A percentile compares a stretch with the other conserved stretches of the same genome.
Evolutionary conservation across 106 monocot genomes (phyloP).

Genomic region (Triglochin maritima): DNA sequence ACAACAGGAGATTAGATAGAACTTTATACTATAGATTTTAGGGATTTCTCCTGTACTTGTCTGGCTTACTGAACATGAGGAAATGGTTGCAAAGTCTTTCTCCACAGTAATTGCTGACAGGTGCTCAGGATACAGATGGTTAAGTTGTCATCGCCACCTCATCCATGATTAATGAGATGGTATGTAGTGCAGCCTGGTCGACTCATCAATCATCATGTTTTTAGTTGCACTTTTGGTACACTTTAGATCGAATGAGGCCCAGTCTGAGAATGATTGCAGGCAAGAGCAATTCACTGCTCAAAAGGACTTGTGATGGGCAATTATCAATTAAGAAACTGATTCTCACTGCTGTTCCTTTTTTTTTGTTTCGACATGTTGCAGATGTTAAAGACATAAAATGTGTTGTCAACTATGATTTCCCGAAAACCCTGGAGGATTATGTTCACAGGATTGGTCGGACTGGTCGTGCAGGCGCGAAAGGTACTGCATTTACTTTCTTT

Average conservation of each 20-base stretch:
- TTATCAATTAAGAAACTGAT: no score
- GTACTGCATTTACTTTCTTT: conserved; percentile 76
- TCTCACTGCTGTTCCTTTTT: no score
- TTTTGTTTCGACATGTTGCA: conserved; percentile 19
- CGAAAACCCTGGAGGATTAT: conserved; percentile 86
- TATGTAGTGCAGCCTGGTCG: conserved; percentile 47
- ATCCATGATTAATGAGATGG: conserved; percentile 55
- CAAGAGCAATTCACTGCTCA: not conserved
- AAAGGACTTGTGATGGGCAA: not conserved
- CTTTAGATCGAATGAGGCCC: no score
- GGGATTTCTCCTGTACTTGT: not conserved
- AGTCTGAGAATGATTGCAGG: not conserved
- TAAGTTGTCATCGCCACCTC: conserved; percentile 22
- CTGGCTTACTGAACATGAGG: not conserved
- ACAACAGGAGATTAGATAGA: no score
- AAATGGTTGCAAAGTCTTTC: not conserved
- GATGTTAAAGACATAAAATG: conserved; percentile 99
- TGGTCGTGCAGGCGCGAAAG: conserved; percentile 90
- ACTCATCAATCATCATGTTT: conserved; percentile 12
- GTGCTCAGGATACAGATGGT: conserved; percentile 29
- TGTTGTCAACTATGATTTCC: conserved; percentile 98
- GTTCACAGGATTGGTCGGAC: conserved; percentile 96
- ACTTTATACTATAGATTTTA: no score
- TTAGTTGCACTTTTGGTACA: not conserved
- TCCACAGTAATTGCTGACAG: conserved; percentile 7